Conservation (phyloP, 441 rosid species). For the Adansonia madagascariensis region DNA sequence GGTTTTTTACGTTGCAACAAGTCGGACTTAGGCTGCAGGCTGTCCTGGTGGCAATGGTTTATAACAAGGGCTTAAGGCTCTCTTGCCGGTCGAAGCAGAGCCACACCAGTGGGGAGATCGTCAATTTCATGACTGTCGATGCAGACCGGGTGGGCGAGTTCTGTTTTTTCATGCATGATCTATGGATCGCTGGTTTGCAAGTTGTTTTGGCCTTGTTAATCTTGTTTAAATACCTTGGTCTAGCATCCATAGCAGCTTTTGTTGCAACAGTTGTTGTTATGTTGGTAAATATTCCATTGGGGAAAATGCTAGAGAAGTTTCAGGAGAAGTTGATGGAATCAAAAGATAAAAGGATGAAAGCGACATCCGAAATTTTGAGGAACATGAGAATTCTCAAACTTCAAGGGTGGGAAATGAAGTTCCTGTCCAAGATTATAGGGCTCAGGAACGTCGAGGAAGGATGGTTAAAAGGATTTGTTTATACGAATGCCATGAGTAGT, state of each 20-base stretch:
- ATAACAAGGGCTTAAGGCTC: constrained; percentile 49
- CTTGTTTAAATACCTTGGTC: constrained; percentile 51
- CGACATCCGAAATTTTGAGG: constrained; percentile 45
- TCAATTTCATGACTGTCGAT: constrained; percentile 59
- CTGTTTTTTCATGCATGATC: constrained; percentile 58
- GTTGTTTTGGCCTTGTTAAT: constrained; percentile 53
- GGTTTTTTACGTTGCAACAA: constrained; percentile 53
- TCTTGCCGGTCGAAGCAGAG: constrained; percentile 50
- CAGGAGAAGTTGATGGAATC: constrained; percentile 52
- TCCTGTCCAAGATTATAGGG: constrained; percentile 43
- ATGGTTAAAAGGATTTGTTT: constrained; percentile 44
- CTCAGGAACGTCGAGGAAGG: constrained; percentile 48
- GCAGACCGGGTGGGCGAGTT: constrained; percentile 55
- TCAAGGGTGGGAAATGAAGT: constrained; percentile 59
- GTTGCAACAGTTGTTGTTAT: constrained; percentile 43
- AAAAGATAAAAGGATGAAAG: constrained; percentile 47
- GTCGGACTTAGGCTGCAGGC: constrained; percentile 52
- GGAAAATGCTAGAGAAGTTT: constrained; percentile 49
- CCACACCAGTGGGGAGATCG: constrained; percentile 56
- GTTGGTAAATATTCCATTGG: constrained; percentile 49
- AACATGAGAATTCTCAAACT: constrained; percentile 57
- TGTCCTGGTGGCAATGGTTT: constrained; percentile 49
- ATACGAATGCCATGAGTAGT: constrained; percentile 35
- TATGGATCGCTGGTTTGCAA: constrained; percentile 57
- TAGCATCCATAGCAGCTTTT: constrained; percentile 54